Evolutionary conservation across 2,329 filamentous ascomycete genomes (phyloP), one percentile per base, ranked within the genome.

Genomic region (Fusarium paranaense): DNA sequence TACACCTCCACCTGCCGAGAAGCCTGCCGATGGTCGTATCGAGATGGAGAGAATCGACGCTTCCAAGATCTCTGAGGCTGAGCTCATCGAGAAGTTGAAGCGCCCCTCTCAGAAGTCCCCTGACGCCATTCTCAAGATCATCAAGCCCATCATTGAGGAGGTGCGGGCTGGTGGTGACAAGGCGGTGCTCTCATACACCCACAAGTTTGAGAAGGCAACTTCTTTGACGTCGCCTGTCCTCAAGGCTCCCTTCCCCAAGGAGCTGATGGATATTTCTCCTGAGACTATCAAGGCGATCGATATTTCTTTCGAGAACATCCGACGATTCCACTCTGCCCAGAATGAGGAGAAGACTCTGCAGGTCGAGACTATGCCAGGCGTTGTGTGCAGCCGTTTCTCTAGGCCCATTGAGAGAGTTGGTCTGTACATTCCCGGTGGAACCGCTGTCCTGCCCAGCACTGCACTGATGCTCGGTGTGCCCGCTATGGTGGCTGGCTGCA

Each of bases 391-490:
- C 72, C 94, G 97, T 68, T 98, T 99, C 85, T 92, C 92, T 14
- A 90, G 97, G 22, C 93, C 97, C 0, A 98, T 99, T 73, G 97
- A 98, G 84, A 90, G 95, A 40, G 97, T 99, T n/a, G 97, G 97
- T 73, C 88, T 98, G 7, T 99, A 99, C 83, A 93, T 99, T 18
- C 97, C 97, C 8, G 97, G 97, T 66, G 97, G 97, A 71, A 99
- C 97, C 2, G 97, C 97, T 2, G 97, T 99, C n/a, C 88, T 99
- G 45, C 97, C 97, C 14, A 98, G 95, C 65, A 98, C 97, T 9
- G 97, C 97, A 4, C 92, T 99, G 75, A 99, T 99, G 97, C 90
- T 99, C 63, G 97, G 97, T 81, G 97, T 99, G 6, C 97, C 97
- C 9, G 97, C 97, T 69, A 97, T 97, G 93, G 97, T 98, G 9